phyloP scores from a whole-genome alignment of 2,329 filamentous ascomycete genomes.

The Pseudodiploospora longispora region DNA sequence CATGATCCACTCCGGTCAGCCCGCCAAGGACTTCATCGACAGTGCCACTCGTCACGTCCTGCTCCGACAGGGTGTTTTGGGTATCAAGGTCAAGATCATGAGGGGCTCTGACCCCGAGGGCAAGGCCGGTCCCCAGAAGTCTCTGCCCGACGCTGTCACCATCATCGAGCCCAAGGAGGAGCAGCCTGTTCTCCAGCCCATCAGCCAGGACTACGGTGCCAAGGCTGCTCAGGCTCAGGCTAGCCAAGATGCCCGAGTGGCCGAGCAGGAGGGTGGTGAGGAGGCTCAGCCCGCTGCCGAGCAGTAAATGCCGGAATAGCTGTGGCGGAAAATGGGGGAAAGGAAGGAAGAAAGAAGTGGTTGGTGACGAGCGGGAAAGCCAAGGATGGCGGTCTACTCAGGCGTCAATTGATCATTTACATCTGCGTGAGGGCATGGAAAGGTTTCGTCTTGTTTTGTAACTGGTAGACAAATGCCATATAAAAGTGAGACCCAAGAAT shows the following conservation, averaged over 20 bases:
- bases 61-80: constrained; percentile 97
- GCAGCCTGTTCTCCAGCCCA: constrained; percentile 86
- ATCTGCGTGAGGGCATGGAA: constrained; percentile 30
- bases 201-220: constrained; percentile 97
- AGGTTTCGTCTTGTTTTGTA: constrained; percentile 31
- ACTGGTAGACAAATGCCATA: constrained; percentile 28
- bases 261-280: constrained; percentile 51
- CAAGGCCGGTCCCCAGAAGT: constrained; percentile 96
- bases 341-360: constrained; percentile 1
- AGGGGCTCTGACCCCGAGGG: constrained; percentile 98
- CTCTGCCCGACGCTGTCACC: constrained; percentile 95
- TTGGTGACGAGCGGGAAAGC: constrained; percentile 9
- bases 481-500: constrained; percentile 28
- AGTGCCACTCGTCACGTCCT: constrained; percentile 97
- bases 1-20: constrained; percentile 99
- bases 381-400: constrained; percentile 29
- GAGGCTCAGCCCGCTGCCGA: constrained; percentile 37
- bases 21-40: constrained; percentile 99
- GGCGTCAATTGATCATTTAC: constrained; percentile 36
- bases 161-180: constrained; percentile 99
- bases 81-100: constrained; percentile 99
- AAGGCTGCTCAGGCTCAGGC: constrained; percentile 69
- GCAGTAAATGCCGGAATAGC: constrained; percentile 27
- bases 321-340: constrained; percentile 2
- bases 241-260: constrained; percentile 51